These are phyloP conservation scores for Aspergillus ibericus DNA, from an alignment of 2,329 filamentous ascomycete genomes.

Conservation along the genomic window DNA sequence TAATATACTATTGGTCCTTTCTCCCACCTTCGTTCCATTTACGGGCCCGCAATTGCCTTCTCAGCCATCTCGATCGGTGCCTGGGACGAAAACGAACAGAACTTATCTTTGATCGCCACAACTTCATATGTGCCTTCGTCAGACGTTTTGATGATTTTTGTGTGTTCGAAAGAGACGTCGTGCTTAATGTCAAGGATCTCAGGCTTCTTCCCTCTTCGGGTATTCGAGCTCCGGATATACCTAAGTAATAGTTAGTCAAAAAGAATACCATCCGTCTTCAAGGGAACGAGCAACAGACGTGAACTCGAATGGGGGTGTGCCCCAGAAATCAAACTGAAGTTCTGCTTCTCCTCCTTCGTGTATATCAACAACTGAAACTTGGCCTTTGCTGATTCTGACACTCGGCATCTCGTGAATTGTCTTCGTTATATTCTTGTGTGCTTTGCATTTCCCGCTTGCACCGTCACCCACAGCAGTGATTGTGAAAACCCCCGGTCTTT, in stretches of 20 bases:
- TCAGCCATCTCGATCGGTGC: constrained; percentile 53
- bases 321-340: constrained; percentile 92
- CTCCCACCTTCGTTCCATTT: constrained; percentile 12
- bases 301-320: constrained; percentile 95
- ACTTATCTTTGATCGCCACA: constrained; percentile 90
- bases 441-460: constrained; percentile 78
- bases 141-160: constrained; percentile 77
- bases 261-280: background rate
- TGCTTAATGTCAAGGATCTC: constrained; percentile 87
- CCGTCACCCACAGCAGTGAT: constrained; percentile 86
- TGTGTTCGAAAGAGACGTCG: constrained; percentile 78
- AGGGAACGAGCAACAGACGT: constrained; percentile 52
- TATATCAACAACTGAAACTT: constrained; percentile 80
- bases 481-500: constrained; percentile 82
- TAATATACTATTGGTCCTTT: constrained; percentile 16
- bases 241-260: constrained; percentile 32
- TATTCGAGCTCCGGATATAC: constrained; percentile 87
- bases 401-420: constrained; percentile 88
- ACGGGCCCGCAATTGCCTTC: constrained; percentile 34
- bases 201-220: constrained; percentile 72
- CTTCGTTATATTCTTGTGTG: constrained; percentile 74
- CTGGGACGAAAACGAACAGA: constrained; percentile 81
- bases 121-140: constrained; percentile 98
- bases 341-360: constrained; percentile 95
- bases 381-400: constrained; percentile 84